A percentile compares a stretch with the other conserved stretches of the same genome.
Conservation (phyloP, 805 yeast species). For the Metschnikowia baotianmanensis region DNA sequence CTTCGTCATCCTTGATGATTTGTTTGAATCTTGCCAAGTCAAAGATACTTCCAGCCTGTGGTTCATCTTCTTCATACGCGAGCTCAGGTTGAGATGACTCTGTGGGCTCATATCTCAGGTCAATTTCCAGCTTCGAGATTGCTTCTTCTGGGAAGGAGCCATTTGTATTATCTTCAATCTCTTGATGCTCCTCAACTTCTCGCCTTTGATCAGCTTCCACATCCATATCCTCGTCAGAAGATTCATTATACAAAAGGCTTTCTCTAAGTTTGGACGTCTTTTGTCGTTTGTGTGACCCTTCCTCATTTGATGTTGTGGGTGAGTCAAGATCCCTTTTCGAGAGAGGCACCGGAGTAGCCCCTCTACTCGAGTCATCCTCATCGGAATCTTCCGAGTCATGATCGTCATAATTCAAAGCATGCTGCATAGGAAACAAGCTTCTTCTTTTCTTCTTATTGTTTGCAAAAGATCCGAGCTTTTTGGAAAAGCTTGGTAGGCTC, state of each 20-base stretch:
- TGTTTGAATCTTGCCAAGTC: constrained; percentile 52
- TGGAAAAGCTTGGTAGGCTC: constrained; percentile 35
- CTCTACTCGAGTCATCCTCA: constrained; percentile 37
- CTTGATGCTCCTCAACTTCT: constrained; percentile 22
- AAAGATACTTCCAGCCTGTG: constrained; percentile 22
- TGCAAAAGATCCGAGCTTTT: constrained; percentile 26
- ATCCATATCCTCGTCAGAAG: constrained; percentile 31
- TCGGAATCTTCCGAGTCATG: constrained; percentile 33
- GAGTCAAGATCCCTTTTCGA: constrained; percentile 32
- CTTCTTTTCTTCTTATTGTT: constrained; percentile 26
- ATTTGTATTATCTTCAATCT: constrained; percentile 1
- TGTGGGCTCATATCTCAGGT: constrained; percentile 49
- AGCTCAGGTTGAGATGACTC: constrained; percentile 47
- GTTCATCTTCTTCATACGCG: constrained; percentile 49
- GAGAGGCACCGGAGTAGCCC: constrained; percentile 32
- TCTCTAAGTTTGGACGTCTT: constrained; percentile 26
- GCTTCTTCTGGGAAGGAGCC: constrained; percentile 23
- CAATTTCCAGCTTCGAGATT: constrained; percentile 26
- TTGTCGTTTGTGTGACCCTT: constrained; percentile 22
- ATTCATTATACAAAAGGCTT: constrained; percentile 31
- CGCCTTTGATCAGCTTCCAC: constrained; percentile 23
- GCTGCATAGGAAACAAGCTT: constrained; percentile 49
- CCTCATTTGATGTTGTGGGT: constrained; percentile 22
- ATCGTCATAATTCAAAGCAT: constrained; percentile 49
- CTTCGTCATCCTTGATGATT: constrained; percentile 72